Evolutionary conservation across 2,329 filamentous ascomycete genomes (phyloP).

Genomic region (Claviceps sp.): DNA sequence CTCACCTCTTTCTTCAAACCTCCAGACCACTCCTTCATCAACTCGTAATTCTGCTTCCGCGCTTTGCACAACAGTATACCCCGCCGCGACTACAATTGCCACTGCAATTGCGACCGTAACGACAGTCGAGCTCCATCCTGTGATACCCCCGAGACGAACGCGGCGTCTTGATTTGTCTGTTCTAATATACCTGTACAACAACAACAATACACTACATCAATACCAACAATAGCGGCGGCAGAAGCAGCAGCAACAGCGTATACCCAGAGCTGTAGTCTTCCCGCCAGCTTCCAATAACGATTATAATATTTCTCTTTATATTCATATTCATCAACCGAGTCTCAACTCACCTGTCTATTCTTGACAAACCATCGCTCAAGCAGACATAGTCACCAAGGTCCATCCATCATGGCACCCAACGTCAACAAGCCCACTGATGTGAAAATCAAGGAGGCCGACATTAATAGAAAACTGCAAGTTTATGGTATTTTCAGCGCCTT

Average conservation of each 20-base stretch:
- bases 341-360: neutral
- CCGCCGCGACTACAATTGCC: constrained; percentile 10
- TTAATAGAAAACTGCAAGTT: constrained; percentile 87
- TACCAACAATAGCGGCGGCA: neutral
- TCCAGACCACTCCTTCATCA: no score
- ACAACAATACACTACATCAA: neutral
- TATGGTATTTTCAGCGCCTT: constrained; percentile 87
- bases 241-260: neutral
- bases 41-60: constrained; percentile 4
- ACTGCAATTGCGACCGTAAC: no score
- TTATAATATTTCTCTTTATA: neutral
- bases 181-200: neutral
- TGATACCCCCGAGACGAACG: constrained; percentile 15
- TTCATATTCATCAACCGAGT: neutral
- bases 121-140: constrained; percentile 9
- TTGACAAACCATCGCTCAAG: neutral
- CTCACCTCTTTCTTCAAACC: no score
- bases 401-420: constrained; percentile 22
- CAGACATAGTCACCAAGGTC: neutral
- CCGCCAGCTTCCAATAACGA: neutral
- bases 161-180: neutral
- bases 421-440: constrained; percentile 65
- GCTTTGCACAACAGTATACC: constrained; percentile 6
- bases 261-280: neutral
- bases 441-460: constrained; percentile 68